Percentiles rank a stretch among this genome's conserved stretches.
phyloP scores from a whole-genome alignment of 2,329 filamentous ascomycete species.

The Pyrenophora tritici-repentis region DNA sequence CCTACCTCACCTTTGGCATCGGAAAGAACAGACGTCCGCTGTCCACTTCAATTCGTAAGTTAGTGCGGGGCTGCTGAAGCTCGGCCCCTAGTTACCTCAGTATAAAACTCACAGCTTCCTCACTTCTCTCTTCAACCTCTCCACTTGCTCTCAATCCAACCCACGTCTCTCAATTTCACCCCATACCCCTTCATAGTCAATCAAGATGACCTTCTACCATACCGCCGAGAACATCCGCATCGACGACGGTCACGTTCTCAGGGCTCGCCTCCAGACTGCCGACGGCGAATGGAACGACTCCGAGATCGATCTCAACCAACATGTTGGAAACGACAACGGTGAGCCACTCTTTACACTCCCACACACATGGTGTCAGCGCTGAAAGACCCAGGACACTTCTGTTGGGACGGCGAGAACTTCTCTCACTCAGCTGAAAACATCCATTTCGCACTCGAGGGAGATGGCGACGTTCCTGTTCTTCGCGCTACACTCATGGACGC shows the following conservation, averaged over 20 bases:
- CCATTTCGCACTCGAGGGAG: conserved; percentile 57
- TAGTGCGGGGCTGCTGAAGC: background rate
- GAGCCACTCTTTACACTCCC: background rate
- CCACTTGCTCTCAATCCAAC: background rate
- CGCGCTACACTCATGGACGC: conserved; percentile 54
- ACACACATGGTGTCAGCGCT: background rate
- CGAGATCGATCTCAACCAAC: conserved; percentile 56
- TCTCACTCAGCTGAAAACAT: conserved; percentile 54
- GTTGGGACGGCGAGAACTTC: conserved; percentile 57
- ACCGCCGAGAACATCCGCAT: conserved; percentile 55
- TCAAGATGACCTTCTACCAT: conserved; percentile 53
- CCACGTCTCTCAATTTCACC: background rate
- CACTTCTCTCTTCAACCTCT: background rate
- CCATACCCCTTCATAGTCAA: background rate
- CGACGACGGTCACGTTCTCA: conserved; percentile 58
- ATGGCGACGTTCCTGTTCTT: conserved; percentile 57
- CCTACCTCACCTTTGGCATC: too few species aligned
- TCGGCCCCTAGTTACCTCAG: background rate
- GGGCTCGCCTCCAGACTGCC: conserved; percentile 48
- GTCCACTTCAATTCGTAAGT: background rate
- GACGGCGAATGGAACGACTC: conserved; percentile 54
- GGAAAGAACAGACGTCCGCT: too few species aligned
- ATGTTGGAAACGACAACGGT: conserved; percentile 61
- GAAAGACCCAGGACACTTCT: conserved; percentile 47
- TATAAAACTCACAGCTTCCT: conserved; percentile 16